Percentiles rank a stretch among this genome's conserved stretches.
Conservation (phyloP, 1,139 yeast species). For the Geotrichum cucujoidarum region DNA sequence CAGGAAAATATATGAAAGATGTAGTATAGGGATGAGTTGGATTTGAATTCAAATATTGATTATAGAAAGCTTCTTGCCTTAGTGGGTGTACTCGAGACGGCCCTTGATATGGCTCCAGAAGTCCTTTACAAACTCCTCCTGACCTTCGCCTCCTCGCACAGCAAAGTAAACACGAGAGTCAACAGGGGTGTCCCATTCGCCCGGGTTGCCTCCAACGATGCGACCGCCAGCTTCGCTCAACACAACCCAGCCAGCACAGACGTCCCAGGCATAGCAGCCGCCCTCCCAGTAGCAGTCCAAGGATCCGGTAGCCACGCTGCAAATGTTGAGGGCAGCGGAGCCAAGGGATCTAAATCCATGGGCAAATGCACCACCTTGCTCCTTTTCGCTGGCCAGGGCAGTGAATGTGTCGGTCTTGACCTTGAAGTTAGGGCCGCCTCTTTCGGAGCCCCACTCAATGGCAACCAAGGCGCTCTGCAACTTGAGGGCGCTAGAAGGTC, state of each 20-base stretch:
- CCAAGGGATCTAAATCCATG: constrained; percentile 58
- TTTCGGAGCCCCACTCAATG: constrained; percentile 55
- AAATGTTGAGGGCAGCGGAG: constrained; percentile 56
- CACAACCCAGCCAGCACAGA: constrained; percentile 61
- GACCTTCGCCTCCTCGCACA: constrained; percentile 50
- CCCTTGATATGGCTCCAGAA: constrained; percentile 50
- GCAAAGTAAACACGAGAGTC: constrained; percentile 51
- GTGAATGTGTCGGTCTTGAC: constrained; percentile 47
- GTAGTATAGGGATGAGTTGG: too few species aligned
- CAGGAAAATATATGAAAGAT: too few species aligned
- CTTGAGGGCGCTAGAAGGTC: constrained; percentile 38
- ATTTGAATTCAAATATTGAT: background rate
- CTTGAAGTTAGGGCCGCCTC: constrained; percentile 47
- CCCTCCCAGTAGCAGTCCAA: constrained; percentile 61
- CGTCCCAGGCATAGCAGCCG: constrained; percentile 62
- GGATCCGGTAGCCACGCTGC: constrained; percentile 52
- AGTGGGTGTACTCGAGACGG: constrained; percentile 36
- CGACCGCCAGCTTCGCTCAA: constrained; percentile 54
- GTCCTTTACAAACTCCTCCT: constrained; percentile 43
- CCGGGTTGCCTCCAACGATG: constrained; percentile 49
- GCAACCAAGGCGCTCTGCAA: constrained; percentile 53
- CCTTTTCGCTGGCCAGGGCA: constrained; percentile 43
- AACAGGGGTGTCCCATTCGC: constrained; percentile 44
- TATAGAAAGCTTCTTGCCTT: too few species aligned
- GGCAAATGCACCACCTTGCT: constrained; percentile 45